Conservation (phyloP, 2,329 filamentous ascomycete genomes). For the Cladorrhinum sp. region DNA sequence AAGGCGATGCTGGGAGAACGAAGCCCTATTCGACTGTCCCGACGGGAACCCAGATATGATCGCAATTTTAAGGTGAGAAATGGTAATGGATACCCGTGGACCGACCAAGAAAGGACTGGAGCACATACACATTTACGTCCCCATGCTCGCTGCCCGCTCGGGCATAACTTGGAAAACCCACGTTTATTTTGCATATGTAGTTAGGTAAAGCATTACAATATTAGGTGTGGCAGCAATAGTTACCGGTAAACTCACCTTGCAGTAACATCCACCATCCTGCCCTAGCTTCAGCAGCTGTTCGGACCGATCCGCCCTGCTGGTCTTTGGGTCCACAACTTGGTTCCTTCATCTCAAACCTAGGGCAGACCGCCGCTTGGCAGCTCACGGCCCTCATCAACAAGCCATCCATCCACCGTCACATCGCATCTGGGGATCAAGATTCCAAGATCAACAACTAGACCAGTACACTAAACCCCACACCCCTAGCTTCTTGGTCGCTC, state of each 20-base stretch:
- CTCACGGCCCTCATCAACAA: not conserved
- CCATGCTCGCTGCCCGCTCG: too few relatives aligned
- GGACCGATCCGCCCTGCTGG: conserved; percentile 2
- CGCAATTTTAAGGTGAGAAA: not conserved
- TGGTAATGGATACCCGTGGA: not conserved
- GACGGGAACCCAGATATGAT: not conserved
- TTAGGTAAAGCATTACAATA: not conserved
- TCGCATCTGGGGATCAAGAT: not conserved
- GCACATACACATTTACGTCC: too few relatives aligned
- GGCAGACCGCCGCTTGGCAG: not conserved
- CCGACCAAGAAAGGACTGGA: not conserved
- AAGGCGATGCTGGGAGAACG: not conserved
- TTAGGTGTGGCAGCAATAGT: not conserved
- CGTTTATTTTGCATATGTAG: not conserved
- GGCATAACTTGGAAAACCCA: not conserved
- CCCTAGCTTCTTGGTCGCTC: conserved; percentile 8
- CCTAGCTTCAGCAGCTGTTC: not conserved
- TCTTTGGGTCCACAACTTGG: not conserved
- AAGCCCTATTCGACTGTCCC: too few relatives aligned
- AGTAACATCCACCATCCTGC: not conserved
- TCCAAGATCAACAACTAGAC: conserved; percentile 6
- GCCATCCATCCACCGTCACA: not conserved
- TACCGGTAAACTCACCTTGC: not conserved
- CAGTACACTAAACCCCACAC: not conserved
- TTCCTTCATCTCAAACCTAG: not conserved